Evolutionary conservation across 1,284 basidiomycete species (phyloP), one percentile per base, ranked within the genome.

Genomic region (Mycosarcoma mackinlayi): DNA sequence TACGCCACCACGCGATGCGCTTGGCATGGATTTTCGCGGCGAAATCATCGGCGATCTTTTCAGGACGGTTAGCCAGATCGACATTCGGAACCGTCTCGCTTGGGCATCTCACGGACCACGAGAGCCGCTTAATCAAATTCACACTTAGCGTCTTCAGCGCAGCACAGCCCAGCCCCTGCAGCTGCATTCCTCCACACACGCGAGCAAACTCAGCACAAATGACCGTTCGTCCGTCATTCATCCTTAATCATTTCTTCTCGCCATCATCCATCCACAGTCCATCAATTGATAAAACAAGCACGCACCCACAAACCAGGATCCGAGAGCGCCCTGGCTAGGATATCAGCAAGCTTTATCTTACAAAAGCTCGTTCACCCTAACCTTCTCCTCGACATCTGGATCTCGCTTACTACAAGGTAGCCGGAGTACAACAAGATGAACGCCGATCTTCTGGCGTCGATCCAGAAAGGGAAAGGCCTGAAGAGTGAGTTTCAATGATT

Each of bases 391-490:
- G n/a, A n/a, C n/a, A n/a, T n/a, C n/a, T 14, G 2, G 30, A 14
- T 31, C 23, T 16, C 23, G n/a, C 21, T n/a, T 14, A 7, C 3
- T 25, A 25, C 38, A 31, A 31, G 13, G 19, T 21, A 38, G 37
- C 37, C 8, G 16, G 19, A 37, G 14, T 31, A 24, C 48, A 16
- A 38, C 48, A 60, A 21, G 35, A 72, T 72, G 69, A 72, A 72
- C 54, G 59, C 63, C 10, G 69, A 66, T 2, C 64, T 72, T 28
- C 53, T 67, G 24, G 13, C 35, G 8, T 61, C 59, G 2, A 72
- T 72, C 41, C 63, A 67, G 48, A 72, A 67, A 37, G 69, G 69
- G 41, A 72, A 67, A n/a, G 69, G 69, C 14, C 50, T 72, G 1
- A 72, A 67, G 46, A 72, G 68, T 71, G 24, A 58, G 68, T 58